phyloP scores from a whole-genome alignment of 257 asterid species.

The Solanum virginianum region DNA sequence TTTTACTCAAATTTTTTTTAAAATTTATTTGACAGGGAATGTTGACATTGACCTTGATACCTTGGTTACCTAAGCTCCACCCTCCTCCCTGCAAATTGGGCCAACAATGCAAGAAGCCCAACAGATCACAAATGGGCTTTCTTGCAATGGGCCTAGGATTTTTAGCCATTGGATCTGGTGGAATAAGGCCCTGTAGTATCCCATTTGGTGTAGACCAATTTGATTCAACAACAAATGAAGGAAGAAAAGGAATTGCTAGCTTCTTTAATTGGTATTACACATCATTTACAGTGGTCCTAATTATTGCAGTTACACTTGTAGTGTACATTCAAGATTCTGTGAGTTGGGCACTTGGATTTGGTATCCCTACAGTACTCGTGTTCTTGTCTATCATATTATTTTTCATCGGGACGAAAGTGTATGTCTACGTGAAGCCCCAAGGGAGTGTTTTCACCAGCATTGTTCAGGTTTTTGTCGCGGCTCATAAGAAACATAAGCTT shows the following conservation, averaged over 20 bases:
- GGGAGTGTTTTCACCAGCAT: slow-evolving; percentile 64
- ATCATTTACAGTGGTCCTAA: slow-evolving; percentile 48
- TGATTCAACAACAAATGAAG: slow-evolving; percentile 45
- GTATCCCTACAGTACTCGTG: slow-evolving; percentile 57
- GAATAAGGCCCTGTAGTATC: slow-evolving; percentile 91
- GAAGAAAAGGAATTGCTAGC: slow-evolving; percentile 63
- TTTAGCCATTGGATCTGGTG: slow-evolving; percentile 54
- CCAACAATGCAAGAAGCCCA: slow-evolving; percentile 41
- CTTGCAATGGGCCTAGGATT: slow-evolving; percentile 30
- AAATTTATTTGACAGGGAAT: slow-evolving; percentile 48
- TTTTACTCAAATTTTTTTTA: too few relatives aligned
- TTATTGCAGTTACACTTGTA: slow-evolving; percentile 46
- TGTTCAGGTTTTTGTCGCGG: slow-evolving; percentile 32
- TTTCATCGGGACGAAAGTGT: slow-evolving; percentile 40
- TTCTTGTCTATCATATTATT: slow-evolving; percentile 28
- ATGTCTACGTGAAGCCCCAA: slow-evolving; percentile 57
- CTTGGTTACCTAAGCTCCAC: slow-evolving; percentile 52
- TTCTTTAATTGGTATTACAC: slow-evolving; percentile 92
- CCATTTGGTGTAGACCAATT: slow-evolving; percentile 95
- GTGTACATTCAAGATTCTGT: slow-evolving; percentile 68
- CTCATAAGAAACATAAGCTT: slow-evolving; percentile 8
- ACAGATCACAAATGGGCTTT: slow-evolving; percentile 35
- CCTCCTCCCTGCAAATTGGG: slow-evolving; percentile 53
- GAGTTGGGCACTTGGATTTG: slow-evolving; percentile 66
- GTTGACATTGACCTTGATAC: slow-evolving; percentile 53